Base-by-base conservation (phyloP, 1,284 basidiomycete genomes). In the Ceratobasidium sp. region DNA sequence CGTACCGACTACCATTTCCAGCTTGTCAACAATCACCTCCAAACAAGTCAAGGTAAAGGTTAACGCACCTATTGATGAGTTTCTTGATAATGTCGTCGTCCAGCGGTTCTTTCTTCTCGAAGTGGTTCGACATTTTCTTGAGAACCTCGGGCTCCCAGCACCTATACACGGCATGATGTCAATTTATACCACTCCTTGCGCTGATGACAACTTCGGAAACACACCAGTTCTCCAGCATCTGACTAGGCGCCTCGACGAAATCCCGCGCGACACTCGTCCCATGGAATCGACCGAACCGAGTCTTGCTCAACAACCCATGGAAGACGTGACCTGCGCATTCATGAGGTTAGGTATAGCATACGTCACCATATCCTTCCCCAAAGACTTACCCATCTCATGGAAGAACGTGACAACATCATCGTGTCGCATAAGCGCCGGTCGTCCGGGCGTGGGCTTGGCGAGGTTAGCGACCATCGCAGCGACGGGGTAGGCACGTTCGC, bases 191-290 rank as follows among this genome's bases (percentile, higher is more conserved):
- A 45, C 29, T n/a, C 54, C 33, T 8, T 44, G 17, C 4, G 69
- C 36, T 31, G 19, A 72, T 51, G 19, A 31, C 15, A 41, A 45
- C 27, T 53, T 22, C 22, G 22, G 6, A n/a, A 22, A 76, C 84
- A 8, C 57, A 90, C 94, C 94, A 96, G 80, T 96, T 94, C 83
- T 96, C 95, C 75, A 96, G 85, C 94, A 96, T 95, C 83, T 96
- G 93, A 22, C 90, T 92, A 0, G 93, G 94, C 0, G 93, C 93
- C 82, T 95, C 94, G 6, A 94, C 93, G 78, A 96, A 96, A 83
- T 96, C 94, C 17, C 91, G 81, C 0, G 91, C 91, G 45, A 94
- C 92, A 53, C 87, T 89, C 27, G 92, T 94, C 7, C 93, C 93
- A 78, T 94, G 92, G 88, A 96, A 96, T 27, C 90, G 85, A 27